Evolutionary conservation across 1,139 yeast species (phyloP).

Genomic region (Candida albicans): DNA sequence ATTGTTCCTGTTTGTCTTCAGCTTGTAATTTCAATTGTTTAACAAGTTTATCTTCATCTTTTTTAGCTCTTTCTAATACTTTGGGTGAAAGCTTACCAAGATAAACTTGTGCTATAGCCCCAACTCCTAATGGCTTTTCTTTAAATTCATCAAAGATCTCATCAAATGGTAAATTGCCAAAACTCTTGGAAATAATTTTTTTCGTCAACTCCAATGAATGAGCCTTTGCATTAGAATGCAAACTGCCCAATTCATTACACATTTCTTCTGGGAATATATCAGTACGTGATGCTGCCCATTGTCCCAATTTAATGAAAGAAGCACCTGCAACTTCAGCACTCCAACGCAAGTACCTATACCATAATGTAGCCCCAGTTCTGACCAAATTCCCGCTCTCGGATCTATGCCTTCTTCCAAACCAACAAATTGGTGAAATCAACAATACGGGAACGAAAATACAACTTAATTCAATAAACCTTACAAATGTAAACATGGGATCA

Average conservation of each 20-base stretch:
- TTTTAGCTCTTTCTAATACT: conserved; percentile 38
- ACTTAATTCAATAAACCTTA: conserved; percentile 69
- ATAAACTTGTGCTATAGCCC: conserved; percentile 97
- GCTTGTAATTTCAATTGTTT: conserved; percentile 12
- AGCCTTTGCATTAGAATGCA: conserved; percentile 81
- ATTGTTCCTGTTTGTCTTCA: conserved; percentile 17
- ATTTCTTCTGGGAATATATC: conserved; percentile 83
- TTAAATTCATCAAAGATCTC: conserved; percentile 82
- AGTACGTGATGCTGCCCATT: conserved; percentile 99
- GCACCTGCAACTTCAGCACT: conserved; percentile 89
- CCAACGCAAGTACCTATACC: conserved; percentile 70
- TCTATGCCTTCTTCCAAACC: conserved; percentile 51
- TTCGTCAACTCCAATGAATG: conserved; percentile 69
- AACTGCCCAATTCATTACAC: conserved; percentile 71
- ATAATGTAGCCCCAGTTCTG: conserved; percentile 62
- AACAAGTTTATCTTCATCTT: conserved; percentile 23
- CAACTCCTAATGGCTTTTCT: conserved; percentile 83
- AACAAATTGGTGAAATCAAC: conserved; percentile 61
- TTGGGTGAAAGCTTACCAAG: conserved; percentile 60
- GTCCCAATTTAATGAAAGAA: conserved; percentile 91
- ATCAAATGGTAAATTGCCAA: conserved; percentile 60
- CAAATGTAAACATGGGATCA: conserved; percentile 69
- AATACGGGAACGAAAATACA: conserved; percentile 71
- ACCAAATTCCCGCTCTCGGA: conserved; percentile 28
- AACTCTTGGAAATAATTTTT: conserved; percentile 57